Conservation (phyloP, 257 asterid species). For the Solanum clarkiae region DNA sequence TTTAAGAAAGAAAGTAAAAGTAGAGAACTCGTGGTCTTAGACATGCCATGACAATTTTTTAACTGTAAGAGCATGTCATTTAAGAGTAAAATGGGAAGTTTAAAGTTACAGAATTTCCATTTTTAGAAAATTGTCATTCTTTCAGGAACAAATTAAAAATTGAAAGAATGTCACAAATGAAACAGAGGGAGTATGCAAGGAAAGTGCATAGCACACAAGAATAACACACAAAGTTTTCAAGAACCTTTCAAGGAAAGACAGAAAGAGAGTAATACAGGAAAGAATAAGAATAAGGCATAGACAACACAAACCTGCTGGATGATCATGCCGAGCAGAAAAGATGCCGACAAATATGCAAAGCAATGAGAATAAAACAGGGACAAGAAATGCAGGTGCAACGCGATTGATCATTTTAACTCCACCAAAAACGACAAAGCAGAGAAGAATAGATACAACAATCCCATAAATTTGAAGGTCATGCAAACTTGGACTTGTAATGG, state of each 20-base stretch:
- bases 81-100: not conserved
- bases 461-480: conserved; percentile 98
- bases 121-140: not conserved
- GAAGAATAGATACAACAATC: conserved; percentile 76
- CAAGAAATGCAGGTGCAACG: conserved; percentile 95
- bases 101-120: not conserved
- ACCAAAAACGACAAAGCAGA: conserved; percentile 95
- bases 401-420: conserved; percentile 97
- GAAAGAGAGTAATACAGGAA: not conserved
- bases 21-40: not conserved
- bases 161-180: not conserved
- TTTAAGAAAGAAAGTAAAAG: not conserved
- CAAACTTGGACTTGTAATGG: conserved; percentile 83
- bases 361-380: conserved; percentile 78
- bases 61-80: not conserved
- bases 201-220: not conserved
- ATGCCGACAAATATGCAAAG: conserved; percentile 83
- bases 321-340: conserved; percentile 56
- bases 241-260: not conserved
- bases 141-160: not conserved
- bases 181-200: not conserved
- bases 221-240: not conserved
- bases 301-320: conserved; percentile 53
- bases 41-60: not conserved
- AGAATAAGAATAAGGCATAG: not conserved